Conservation (phyloP, 2,329 filamentous ascomycete species). For the Fusarium sp. region DNA sequence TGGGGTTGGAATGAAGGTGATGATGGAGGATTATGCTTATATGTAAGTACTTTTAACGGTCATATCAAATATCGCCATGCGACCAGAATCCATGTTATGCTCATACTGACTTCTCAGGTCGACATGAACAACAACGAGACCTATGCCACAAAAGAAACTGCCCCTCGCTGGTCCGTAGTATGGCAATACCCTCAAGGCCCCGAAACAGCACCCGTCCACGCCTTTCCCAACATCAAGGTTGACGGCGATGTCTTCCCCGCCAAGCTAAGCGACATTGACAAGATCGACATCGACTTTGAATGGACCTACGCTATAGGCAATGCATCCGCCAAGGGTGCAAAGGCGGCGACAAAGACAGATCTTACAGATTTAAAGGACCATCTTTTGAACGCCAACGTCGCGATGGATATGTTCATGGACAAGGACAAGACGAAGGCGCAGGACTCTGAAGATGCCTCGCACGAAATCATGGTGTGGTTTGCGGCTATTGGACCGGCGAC, state of each 20-base stretch:
- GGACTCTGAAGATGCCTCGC: slow-evolving; percentile 56
- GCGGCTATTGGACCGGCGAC: slow-evolving; percentile 59
- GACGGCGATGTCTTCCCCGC: slow-evolving; percentile 59
- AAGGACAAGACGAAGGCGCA: slow-evolving; percentile 54
- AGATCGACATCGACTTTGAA: slow-evolving; percentile 58
- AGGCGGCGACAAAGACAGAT: slow-evolving; percentile 52
- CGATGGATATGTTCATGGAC: slow-evolving; percentile 70
- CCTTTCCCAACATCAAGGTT: slow-evolving; percentile 65
- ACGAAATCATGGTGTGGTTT: slow-evolving; percentile 71
- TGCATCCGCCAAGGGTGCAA: slow-evolving; percentile 55
- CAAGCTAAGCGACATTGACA: slow-evolving; percentile 53
- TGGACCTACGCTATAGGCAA: slow-evolving; percentile 65
- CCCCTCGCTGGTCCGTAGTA: slow-evolving; percentile 64
- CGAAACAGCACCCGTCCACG: slow-evolving; percentile 61
- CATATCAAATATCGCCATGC: background rate
- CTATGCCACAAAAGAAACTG: slow-evolving; percentile 59
- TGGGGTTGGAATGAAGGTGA: slow-evolving; percentile 60
- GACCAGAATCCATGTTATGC: background rate
- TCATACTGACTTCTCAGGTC: slow-evolving; percentile 52
- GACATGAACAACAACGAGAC: slow-evolving; percentile 63
- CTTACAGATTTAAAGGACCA: slow-evolving; percentile 49
- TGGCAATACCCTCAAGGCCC: slow-evolving; percentile 63
- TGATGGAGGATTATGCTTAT: slow-evolving; percentile 61
- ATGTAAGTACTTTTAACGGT: slow-evolving; percentile 56
- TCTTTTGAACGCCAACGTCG: slow-evolving; percentile 66